Percentiles rank a stretch among this genome's conserved stretches.
Evolutionary conservation across 2,329 filamentous ascomycete genomes (phyloP).

Genomic region (Colletotrichum neosansevieriae): DNA sequence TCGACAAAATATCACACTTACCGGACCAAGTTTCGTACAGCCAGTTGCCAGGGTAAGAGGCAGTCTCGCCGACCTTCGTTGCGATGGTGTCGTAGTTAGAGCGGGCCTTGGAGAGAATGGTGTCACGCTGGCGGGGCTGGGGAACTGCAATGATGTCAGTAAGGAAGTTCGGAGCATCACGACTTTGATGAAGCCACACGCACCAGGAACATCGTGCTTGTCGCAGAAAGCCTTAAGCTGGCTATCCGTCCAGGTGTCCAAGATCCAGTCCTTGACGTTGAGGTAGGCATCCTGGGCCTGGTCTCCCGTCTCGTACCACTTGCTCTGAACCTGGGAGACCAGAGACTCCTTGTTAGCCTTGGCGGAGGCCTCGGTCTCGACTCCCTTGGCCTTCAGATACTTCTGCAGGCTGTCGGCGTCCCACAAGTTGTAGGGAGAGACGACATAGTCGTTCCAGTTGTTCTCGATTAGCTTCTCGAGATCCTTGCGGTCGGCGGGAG

Average conservation of each 20-base stretch:
- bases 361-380: slow-evolving; percentile 75
- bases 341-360: slow-evolving; percentile 78
- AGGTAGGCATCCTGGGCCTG: slow-evolving; percentile 78
- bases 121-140: slow-evolving; percentile 88
- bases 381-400: slow-evolving; percentile 78
- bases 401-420: slow-evolving; percentile 74
- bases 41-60: slow-evolving; percentile 94
- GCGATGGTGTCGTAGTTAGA: slow-evolving; percentile 84
- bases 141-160: slow-evolving; percentile 65
- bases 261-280: slow-evolving; percentile 88
- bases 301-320: slow-evolving; percentile 85
- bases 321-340: slow-evolving; percentile 74
- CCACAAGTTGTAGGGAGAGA: slow-evolving; percentile 82
- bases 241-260: slow-evolving; percentile 95
- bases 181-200: slow-evolving; percentile 27
- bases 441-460: slow-evolving; percentile 87
- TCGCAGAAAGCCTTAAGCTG: slow-evolving; percentile 94
- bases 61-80: slow-evolving; percentile 79
- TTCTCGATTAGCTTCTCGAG: slow-evolving; percentile 90
- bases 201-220: slow-evolving; percentile 82
- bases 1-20: slow-evolving; percentile 33
- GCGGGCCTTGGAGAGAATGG: slow-evolving; percentile 80
- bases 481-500: slow-evolving; percentile 90
- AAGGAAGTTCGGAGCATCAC: not conserved
- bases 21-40: slow-evolving; percentile 87